Evolutionary conservation across 352 stramenopile genomes (phyloP), one percentile per base, ranked within the genome.

Genomic region (Phytophthora uliginosa): DNA sequence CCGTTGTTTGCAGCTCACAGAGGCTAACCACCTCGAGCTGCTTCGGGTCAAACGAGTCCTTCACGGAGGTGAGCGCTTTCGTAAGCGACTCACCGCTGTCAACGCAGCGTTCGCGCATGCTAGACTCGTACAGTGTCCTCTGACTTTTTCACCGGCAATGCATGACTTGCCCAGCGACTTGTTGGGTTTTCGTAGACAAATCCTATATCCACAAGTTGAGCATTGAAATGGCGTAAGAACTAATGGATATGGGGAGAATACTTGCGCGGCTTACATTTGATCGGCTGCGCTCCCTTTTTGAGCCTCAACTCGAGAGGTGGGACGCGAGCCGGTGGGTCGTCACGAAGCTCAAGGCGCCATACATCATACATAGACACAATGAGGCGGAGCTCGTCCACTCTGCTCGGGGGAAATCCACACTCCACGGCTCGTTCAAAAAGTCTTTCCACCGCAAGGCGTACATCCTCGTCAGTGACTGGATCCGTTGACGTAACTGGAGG

Each of bases 391-490:
- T 48, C 6, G 17, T 48, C 40, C 56, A 69, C 52, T 48, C 45
- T 58, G 17, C 64, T 52, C 2, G 40, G 1, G 26, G 66, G 59
- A 55, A 69, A 73, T 31, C 58, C 59, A 40, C 63, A 18, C 15
- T 64, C 52, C 33, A 73, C 28, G 22, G 52, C 59, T 15, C 20
- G 31, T 8, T 65, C 20, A 47, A 71, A 62, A 0, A 65, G 3
- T 7, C 1, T 3, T n/a, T 59, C 36, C 5, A 59, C 60, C 6
- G 60, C 50, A n/a, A 50, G n/a, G 9, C 31, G 47, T 10, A 67
- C 10, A 2, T 67, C 50, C 6, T 53, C 60, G 51, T 67, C 60
- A 54, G 31, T 67, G 12, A 5, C 6, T 13, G 13, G 9, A 13
- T 28, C 24, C 7, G 5, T 3, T 15, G 5, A 0, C 15, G 7